These are phyloP conservation scores for Sporobolus alterniflorus DNA, from an alignment of 202 grass and related monocot genomes.

Conservation along the genomic window DNA sequence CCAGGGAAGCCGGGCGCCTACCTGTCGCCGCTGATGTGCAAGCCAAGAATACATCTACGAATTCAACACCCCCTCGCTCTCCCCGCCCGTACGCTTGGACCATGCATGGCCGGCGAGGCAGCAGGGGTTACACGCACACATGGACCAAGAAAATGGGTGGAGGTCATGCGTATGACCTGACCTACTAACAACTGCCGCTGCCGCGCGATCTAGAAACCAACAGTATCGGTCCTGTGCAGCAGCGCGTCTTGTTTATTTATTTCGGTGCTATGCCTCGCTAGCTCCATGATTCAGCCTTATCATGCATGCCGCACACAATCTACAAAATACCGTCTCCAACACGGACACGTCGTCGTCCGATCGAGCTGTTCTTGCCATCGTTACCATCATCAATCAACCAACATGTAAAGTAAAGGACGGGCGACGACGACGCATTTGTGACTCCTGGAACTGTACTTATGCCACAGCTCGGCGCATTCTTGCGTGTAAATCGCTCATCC, in stretches of 20 bases:
- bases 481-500: constrained; percentile 15
- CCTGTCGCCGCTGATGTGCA: constrained; percentile 8
- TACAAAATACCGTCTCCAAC: background rate
- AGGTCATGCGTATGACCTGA: constrained; percentile 7
- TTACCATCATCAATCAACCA: background rate
- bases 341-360: background rate
- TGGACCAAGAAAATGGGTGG: background rate
- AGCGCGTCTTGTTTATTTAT: constrained; percentile 1
- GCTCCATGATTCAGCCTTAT: background rate
- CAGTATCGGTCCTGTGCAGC: background rate
- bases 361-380: constrained; percentile 3
- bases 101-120: background rate
- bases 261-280: too few relatives aligned
- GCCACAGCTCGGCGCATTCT: background rate
- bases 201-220: constrained; percentile 5
- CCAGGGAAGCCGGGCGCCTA: background rate
- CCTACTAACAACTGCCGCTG: background rate
- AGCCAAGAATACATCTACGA: background rate
- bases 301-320: background rate
- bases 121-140: background rate
- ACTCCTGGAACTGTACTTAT: background rate
- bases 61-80: background rate
- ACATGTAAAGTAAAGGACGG: background rate
- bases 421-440: background rate
- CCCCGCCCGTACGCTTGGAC: constrained; percentile 15